phyloP scores from a whole-genome alignment of 805 yeast species.

The Cyberlindnera xylosilytica region DNA sequence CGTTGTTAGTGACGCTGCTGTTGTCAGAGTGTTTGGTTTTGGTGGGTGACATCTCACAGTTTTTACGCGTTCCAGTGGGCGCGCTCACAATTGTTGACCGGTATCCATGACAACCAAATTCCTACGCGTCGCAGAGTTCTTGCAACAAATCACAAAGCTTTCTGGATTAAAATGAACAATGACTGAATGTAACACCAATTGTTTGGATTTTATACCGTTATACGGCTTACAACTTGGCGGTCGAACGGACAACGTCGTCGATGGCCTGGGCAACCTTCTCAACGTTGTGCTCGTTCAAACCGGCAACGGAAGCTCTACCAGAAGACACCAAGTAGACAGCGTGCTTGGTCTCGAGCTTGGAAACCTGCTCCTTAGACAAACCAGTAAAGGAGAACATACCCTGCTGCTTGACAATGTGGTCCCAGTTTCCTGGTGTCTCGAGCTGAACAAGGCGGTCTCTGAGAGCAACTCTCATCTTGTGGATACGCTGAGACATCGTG shows the following conservation, averaged over 20 bases:
- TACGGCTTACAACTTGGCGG: conserved; percentile 19
- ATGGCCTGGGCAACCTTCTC: conserved; percentile 76
- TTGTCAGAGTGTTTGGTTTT: not conserved
- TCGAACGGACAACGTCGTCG: conserved; percentile 63
- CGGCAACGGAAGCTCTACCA: conserved; percentile 94
- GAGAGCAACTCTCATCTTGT: conserved; percentile 69
- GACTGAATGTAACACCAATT: too few relatives aligned
- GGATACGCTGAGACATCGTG: conserved; percentile 85
- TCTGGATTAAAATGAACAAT: too few relatives aligned
- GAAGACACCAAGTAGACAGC: conserved; percentile 77
- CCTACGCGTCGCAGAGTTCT: too few relatives aligned
- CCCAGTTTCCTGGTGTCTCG: conserved; percentile 88
- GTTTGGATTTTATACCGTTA: not conserved
- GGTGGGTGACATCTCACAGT: not conserved
- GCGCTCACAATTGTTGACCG: not conserved
- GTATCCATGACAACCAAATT: not conserved
- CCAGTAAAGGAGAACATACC: conserved; percentile 99
- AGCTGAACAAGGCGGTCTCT: conserved; percentile 57
- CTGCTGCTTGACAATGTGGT: conserved; percentile 82
- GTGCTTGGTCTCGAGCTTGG: conserved; percentile 69
- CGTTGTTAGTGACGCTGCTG: too few relatives aligned
- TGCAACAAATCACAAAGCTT: too few relatives aligned
- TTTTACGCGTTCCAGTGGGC: not conserved
- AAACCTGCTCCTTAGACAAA: conserved; percentile 70
- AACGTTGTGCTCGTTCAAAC: conserved; percentile 78